Percentiles rank a stretch among this genome's conserved stretches.
phyloP scores from a whole-genome alignment of 495 filamentous ascomycete species.

The Podospora pseudopauciseta region DNA sequence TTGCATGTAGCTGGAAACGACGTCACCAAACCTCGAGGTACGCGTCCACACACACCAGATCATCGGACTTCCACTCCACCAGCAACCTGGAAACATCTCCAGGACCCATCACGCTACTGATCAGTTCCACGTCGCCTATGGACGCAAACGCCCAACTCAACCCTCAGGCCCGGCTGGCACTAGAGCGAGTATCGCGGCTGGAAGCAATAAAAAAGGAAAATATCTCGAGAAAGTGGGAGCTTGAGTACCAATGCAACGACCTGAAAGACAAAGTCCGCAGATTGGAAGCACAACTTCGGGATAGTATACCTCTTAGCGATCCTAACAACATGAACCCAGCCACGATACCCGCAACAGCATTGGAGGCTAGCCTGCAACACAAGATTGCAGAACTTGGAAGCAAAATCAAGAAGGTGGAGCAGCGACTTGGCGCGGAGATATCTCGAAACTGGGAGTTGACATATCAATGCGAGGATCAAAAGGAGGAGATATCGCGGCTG shows the following conservation, averaged over 20 bases:
- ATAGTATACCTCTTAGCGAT: background rate
- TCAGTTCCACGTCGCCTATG: background rate
- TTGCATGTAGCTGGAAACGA: background rate
- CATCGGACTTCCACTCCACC: background rate
- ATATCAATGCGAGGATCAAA: background rate
- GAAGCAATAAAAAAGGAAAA: background rate
- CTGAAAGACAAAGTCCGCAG: background rate
- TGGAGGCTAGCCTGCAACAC: background rate
- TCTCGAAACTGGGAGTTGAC: background rate
- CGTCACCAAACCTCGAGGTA: background rate
- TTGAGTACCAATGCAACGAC: background rate
- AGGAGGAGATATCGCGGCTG: background rate
- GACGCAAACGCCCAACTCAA: background rate
- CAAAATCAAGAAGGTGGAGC: background rate
- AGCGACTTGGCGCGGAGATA: background rate
- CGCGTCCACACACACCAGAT: background rate
- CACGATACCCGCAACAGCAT: background rate
- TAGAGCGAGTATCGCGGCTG: background rate
- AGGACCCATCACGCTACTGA: background rate
- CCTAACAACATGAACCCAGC: background rate
- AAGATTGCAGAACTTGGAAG: background rate
- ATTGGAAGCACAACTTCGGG: background rate
- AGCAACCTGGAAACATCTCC: background rate
- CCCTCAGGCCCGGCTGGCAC: background rate
- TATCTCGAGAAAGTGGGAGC: slow-evolving; percentile 5